Conservation (phyloP, 2,329 filamentous ascomycete species). For the Chalara sp. region DNA sequence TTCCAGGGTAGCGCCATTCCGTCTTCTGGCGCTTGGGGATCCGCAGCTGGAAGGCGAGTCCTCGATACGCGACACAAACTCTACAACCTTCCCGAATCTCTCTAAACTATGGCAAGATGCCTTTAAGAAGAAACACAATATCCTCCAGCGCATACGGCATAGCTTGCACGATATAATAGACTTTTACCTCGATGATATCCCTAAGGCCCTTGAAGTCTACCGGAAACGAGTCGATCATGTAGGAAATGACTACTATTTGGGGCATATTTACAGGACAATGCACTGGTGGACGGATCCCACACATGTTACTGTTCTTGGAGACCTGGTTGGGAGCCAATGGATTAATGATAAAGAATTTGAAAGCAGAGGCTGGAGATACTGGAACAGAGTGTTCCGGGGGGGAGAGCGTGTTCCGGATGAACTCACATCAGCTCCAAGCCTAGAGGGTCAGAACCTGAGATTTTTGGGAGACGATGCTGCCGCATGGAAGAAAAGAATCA, state of each 20-base stretch:
- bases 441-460: constrained; percentile 28
- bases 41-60: constrained; percentile 92
- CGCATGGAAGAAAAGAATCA: constrained; percentile 67
- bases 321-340: constrained; percentile 94
- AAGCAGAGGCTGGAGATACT: constrained; percentile 65
- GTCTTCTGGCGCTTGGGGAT: constrained; percentile 82
- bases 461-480: constrained; percentile 35
- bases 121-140: constrained; percentile 34
- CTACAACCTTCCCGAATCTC: constrained; percentile 48
- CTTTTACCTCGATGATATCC: constrained; percentile 61
- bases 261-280: constrained; percentile 81
- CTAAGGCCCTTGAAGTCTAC: constrained; percentile 55
- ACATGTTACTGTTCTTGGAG: constrained; percentile 82
- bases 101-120: constrained; percentile 28
- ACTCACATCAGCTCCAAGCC: constrained; percentile 39
- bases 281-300: constrained; percentile 81
- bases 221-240: constrained; percentile 82
- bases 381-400: constrained; percentile 71
- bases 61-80: constrained; percentile 59
- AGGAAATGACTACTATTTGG: constrained; percentile 92
- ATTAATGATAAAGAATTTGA: constrained; percentile 80
- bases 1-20: constrained; percentile 59
- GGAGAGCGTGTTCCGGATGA: constrained; percentile 56
- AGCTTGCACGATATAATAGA: constrained; percentile 53
- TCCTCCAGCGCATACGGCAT: constrained; percentile 44